Evolutionary conservation across 1,284 basidiomycete genomes (phyloP).

Genomic region (Uromyces viciae-fabae): DNA sequence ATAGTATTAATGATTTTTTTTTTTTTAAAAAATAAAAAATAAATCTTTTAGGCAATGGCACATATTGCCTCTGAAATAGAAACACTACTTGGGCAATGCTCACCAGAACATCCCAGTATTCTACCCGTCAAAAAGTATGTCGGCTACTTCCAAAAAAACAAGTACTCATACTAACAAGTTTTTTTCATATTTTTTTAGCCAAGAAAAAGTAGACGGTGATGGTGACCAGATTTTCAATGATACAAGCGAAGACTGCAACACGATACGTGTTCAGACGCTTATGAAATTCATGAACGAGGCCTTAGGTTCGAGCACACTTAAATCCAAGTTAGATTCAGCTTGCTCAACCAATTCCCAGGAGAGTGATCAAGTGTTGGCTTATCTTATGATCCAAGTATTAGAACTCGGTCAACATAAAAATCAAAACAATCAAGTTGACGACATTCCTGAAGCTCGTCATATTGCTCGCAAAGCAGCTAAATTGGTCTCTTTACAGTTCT

Average conservation of each 20-base stretch:
- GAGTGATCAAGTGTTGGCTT: slow-evolving; percentile 41
- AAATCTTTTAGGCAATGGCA: slow-evolving; percentile 37
- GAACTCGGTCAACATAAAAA: slow-evolving; percentile 30
- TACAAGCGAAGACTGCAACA: background rate
- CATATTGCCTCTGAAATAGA: slow-evolving; percentile 40
- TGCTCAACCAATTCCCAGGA: slow-evolving; percentile 19
- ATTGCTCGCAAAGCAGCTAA: slow-evolving; percentile 37
- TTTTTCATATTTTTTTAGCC: background rate
- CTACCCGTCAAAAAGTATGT: slow-evolving; percentile 24
- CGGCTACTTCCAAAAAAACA: background rate
- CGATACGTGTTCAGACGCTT: slow-evolving; percentile 21
- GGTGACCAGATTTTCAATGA: slow-evolving; percentile 16
- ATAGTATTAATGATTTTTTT: slow-evolving; percentile 16
- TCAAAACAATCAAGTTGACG: slow-evolving; percentile 1
- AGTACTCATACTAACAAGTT: background rate
- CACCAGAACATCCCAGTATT: slow-evolving; percentile 1
- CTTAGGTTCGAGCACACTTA: slow-evolving; percentile 23
- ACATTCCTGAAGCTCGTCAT: slow-evolving; percentile 1
- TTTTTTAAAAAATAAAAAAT: too few species aligned
- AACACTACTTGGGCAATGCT: slow-evolving; percentile 21
- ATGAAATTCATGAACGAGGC: slow-evolving; percentile 39
- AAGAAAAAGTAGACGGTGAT: slow-evolving; percentile 25
- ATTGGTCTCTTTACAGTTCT: slow-evolving; percentile 40
- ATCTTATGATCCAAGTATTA: slow-evolving; percentile 36
- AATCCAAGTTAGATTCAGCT: slow-evolving; percentile 43